Base-by-base conservation (phyloP, 1,284 basidiomycete species). In the Leccinum angustisporum region DNA sequence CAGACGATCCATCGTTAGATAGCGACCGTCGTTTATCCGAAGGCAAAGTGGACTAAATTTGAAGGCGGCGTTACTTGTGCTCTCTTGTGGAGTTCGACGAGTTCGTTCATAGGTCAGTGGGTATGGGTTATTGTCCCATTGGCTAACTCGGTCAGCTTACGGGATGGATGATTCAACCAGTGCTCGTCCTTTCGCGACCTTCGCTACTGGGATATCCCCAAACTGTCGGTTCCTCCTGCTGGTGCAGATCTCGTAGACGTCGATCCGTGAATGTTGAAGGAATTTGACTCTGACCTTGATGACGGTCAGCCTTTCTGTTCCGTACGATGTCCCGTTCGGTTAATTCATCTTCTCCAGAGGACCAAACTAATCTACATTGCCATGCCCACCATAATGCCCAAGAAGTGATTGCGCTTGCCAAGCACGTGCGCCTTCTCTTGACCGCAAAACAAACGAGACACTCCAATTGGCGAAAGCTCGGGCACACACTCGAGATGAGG, bases 381-480 rank as follows among this genome's bases (percentile, higher is more conserved):
- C 97, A 98, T 74, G 97, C 97, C 1, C 85, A 88, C 46, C 82
- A 87, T 67, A 97, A 97, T 70, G 97, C 97, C 0, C 92, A 95
- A 69, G 93, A 94, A 66, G 95, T 95, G 4, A 86, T 98, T 43
- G 84, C 85, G 25, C 83, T 92, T 33, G 94, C 95, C 1, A 90
- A 85, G 69, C 83, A 89, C 33, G 33, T 33, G 33, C 11, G 0
- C 82, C 86, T 14, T 90, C 91, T 9, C 79, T 92, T 59, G 91
- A 94, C 61, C 84, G 91, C 61, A 90, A 90, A 76, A 89, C 86
- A 30, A 92, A 91, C 63, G 90, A 93, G 70, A 89, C 88, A 8
- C 75, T 88, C 51, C 83, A 84, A 68, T 74, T 90, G 25, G 85
- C 87, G 3, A 89, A 87, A 73, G 82, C 79, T n/a, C 86, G 88